These are phyloP conservation scores for Diaporthe australafricana DNA, from an alignment of 2,329 filamentous ascomycete species.

Conservation along the genomic window DNA sequence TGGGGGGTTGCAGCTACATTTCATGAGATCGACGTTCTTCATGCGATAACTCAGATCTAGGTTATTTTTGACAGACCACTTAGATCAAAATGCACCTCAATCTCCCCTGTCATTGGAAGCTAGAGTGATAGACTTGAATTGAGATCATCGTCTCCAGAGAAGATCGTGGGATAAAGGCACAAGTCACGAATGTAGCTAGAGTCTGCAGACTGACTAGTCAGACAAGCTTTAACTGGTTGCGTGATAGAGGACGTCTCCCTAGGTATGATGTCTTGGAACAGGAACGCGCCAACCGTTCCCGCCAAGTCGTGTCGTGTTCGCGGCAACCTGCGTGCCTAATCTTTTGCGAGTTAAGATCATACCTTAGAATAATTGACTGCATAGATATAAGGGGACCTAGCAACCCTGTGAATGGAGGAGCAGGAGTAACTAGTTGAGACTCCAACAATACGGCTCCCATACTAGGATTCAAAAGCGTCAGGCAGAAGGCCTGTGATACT, in stretches of 20 bases:
- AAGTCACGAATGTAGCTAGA: neutral
- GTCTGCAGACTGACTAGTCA: conserved; percentile 9
- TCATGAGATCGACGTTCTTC: neutral
- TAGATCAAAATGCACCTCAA: neutral
- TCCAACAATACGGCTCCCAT: no score
- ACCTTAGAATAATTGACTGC: neutral
- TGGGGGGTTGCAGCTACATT: neutral
- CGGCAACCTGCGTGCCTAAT: neutral
- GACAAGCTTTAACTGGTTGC: conserved; percentile 14
- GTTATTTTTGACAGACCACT: neutral
- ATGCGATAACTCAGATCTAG: neutral
- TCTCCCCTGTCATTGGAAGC: neutral
- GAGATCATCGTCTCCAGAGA: neutral
- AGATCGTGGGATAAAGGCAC: neutral
- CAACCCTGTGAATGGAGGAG: fast-evolving
- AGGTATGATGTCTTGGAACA: conserved; percentile 8
- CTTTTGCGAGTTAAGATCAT: neutral
- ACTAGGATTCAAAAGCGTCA: neutral
- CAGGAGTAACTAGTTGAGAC: neutral
- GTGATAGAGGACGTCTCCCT: neutral
- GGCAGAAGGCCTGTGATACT: neutral
- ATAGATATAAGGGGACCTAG: no score
- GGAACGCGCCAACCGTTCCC: neutral
- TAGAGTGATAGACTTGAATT: neutral
- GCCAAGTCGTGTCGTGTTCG: neutral